Evolutionary conservation across 1,284 basidiomycete genomes (phyloP), one percentile per base, ranked within the genome.

Genomic region (Irpex sp.): DNA sequence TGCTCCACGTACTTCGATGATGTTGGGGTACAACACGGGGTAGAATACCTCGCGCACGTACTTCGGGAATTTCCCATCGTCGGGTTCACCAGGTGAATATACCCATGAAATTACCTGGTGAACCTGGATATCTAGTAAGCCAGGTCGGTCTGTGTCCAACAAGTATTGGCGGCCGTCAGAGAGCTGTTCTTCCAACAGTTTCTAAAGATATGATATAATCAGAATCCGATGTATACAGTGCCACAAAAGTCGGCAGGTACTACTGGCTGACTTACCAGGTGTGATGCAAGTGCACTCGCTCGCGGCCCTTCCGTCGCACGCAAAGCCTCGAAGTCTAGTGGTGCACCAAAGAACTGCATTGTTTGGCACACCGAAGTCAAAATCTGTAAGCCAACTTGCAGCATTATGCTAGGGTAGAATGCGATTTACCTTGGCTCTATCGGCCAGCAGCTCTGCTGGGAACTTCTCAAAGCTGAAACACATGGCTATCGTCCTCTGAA

Each of bases 261-360:
- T 33, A 18, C 14, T 35, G 16, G 12, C 21, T 23, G 4, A 4
- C 74, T 63, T 68, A 80, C 78, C 66, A 81, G 56, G 63, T 82
- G 74, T 9, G 79, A 74, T 18, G 76, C 68, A 14, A 82, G 62
- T 10, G 68, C 65, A 63, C 75, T 78, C 36, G 77, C 62, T 8
- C 67, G 62, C 23, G 68, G 67, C 2, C 74, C 74, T 57, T 72
- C 73, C 8, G 66, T 66, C 5, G 72, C 73, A 8, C 67, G 67
- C 37, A 81, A 69, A 6, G 67, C 69, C 51, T 76, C 62, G 0
- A 74, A 66, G 62, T 81, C 69, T 42, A 81, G 73, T 14, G 73
- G 71, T 12, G 60, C 66, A 28, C 78, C 78, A 33, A 64, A 12
- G 56, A 57, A 61, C 63, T 59, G 18, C 18, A 14, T 5, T 45